These are phyloP conservation scores for Persicaria tinctoria DNA, from an alignment of 148 eudicot genomes.

Conservation along the genomic window DNA sequence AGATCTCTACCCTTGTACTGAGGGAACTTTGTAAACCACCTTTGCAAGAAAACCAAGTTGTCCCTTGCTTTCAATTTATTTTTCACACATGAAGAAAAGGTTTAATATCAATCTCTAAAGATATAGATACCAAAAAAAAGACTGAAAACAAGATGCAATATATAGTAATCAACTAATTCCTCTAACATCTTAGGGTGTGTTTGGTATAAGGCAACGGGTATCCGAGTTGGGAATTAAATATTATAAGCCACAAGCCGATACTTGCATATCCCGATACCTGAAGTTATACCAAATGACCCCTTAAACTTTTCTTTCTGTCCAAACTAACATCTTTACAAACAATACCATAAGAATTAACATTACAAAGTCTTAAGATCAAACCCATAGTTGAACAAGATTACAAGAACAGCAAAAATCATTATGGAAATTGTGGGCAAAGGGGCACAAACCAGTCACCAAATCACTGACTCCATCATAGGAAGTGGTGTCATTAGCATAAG, in stretches of 20 bases:
- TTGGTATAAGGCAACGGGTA: too few relatives aligned
- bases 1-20: conserved; percentile 57
- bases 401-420: background rate
- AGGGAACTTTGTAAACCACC: conserved; percentile 86
- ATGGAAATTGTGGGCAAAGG: background rate
- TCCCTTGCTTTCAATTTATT: conserved; percentile 54
- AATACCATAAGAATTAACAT: background rate
- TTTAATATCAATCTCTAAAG: background rate
- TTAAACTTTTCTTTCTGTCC: background rate
- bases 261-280: too few relatives aligned
- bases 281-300: too few relatives aligned
- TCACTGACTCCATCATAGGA: conserved; percentile 66
- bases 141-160: background rate
- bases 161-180: background rate
- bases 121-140: conserved; percentile 1
- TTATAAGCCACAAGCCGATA: too few relatives aligned
- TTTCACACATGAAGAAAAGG: background rate
- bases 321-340: background rate
- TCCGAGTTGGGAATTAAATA: too few relatives aligned
- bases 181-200: too few relatives aligned
- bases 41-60: conserved; percentile 75
- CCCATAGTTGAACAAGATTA: background rate
- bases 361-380: background rate
- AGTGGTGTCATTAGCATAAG: conserved; percentile 62
- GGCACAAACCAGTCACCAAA: conserved; percentile 59